Base-by-base conservation (phyloP, 257 asterid species). In the Nicotiana sylvestris region DNA sequence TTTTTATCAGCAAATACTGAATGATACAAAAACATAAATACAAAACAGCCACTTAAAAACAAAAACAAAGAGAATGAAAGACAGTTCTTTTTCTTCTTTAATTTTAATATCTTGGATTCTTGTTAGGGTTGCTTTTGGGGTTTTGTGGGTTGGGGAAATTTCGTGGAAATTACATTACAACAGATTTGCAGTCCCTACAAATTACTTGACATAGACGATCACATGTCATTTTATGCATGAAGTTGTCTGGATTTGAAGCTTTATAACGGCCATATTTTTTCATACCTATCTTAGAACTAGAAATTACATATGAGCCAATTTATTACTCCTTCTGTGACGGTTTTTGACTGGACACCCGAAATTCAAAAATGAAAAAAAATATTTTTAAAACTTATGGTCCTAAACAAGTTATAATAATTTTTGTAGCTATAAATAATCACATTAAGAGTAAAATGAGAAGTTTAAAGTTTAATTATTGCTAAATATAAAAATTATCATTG, bases 191-290 rank as follows among this genome's bases (percentile, higher is more conserved):
- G 61, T 72, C 37, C 79, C 79, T 21, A 46, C 79, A 72, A 49
- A 72, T 49, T 72, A 72, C 79, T 72, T 25, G 79, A 72, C 39
- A 25, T 72, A 72, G 39, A 49, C 15, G 5, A 67, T 67, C 76
- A 33, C 53, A 67, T 67, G 53, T 18, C 46, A 32, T 32, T 9
- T 37, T 6, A 16, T 72, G 37, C 79, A 72, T 72, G 7, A 51
- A 46, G 21, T 72, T 72, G 78, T 49, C 2, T 25, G 61, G 21
- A 46, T 72, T 46, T 21, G 25, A 46, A 12, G 33, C 55, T 72
- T 21, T 21, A 12, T 5, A 46, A 46, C 25, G 6, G 15, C 79
- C 15, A 70, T 53, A 53, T 0, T 2, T 11, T 11, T 70, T 21
- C 78, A 43, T 43, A 70, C 78, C 43, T 43, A 70, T 70, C 78